These are phyloP conservation scores for Neurospora intermedia DNA, from an alignment of 495 filamentous ascomycete genomes.

Conservation along the genomic window DNA sequence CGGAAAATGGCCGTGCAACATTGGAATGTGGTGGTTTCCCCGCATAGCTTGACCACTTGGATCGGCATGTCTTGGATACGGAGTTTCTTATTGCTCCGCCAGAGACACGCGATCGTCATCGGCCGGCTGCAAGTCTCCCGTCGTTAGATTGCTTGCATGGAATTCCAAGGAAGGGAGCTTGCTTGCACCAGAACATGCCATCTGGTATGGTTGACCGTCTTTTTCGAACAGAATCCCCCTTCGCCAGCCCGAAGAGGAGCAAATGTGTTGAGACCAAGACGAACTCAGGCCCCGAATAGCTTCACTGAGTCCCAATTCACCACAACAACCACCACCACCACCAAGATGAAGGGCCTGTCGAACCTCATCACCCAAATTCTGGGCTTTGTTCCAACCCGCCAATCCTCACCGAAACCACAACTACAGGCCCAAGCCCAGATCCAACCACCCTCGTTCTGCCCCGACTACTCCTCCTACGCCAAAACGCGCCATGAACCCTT, in stretches of 20 bases:
- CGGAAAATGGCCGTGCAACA: not conserved
- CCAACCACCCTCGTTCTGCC: constrained; percentile 23
- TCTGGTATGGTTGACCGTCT: not conserved
- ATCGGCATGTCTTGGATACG: not conserved
- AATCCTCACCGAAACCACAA: not conserved
- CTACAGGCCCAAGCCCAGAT: not conserved
- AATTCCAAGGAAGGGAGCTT: not conserved
- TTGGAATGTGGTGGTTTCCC: not conserved
- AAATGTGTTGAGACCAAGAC: not conserved
- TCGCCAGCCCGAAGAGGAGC: not conserved
- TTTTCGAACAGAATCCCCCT: not conserved
- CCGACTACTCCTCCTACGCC: constrained; percentile 44
- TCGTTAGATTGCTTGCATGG: not conserved
- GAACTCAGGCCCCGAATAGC: not conserved
- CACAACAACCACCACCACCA: not conserved
- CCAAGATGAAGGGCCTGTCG: not conserved
- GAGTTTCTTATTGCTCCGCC: not conserved
- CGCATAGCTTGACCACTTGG: not conserved
- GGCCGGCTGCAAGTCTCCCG: not conserved
- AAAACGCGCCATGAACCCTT: constrained; percentile 32
- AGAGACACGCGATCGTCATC: not conserved
- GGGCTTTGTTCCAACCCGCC: not conserved
- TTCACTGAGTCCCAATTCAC: not conserved
- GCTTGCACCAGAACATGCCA: not conserved
- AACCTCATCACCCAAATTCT: not conserved